phyloP scores from a whole-genome alignment of 2,329 filamentous ascomycete genomes.

The Alternaria brassicicola region DNA sequence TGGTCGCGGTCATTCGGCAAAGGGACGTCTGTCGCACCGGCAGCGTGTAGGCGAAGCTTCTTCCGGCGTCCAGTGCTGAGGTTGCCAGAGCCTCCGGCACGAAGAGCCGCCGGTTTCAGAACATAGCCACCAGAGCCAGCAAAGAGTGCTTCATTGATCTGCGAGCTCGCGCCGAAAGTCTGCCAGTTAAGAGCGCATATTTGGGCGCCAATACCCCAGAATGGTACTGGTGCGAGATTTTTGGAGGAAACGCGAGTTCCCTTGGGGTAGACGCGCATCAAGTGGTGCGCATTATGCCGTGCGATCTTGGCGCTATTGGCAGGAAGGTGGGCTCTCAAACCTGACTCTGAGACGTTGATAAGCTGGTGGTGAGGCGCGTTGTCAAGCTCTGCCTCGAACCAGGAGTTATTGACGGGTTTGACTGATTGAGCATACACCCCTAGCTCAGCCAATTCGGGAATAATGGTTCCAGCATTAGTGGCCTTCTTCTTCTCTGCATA shows the following conservation, averaged over 20 bases:
- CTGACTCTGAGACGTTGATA: constrained; percentile 72
- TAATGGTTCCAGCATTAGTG: constrained; percentile 57
- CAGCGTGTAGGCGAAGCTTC: constrained; percentile 64
- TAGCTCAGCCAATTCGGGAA: constrained; percentile 68
- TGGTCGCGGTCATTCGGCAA: constrained; percentile 55
- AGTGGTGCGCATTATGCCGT: constrained; percentile 66
- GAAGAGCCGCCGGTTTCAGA: constrained; percentile 66
- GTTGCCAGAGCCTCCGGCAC: constrained; percentile 60
- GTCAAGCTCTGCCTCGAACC: constrained; percentile 61
- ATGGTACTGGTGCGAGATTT: constrained; percentile 67
- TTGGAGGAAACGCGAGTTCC: constrained; percentile 70
- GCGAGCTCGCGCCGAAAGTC: constrained; percentile 68
- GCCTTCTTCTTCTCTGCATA: constrained; percentile 62
- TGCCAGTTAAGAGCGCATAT: constrained; percentile 75
- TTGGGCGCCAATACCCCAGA: constrained; percentile 71
- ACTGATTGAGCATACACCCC: constrained; percentile 74
- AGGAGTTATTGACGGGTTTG: constrained; percentile 69
- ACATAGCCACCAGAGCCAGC: constrained; percentile 69
- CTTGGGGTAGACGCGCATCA: constrained; percentile 75
- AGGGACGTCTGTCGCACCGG: constrained; percentile 67
- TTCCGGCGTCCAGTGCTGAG: constrained; percentile 55
- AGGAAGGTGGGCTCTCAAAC: constrained; percentile 60
- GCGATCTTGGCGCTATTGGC: constrained; percentile 57
- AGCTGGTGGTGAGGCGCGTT: constrained; percentile 66
- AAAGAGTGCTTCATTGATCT: constrained; percentile 72